These are phyloP conservation scores for Cytospora piceicola DNA, from an alignment of 2,329 filamentous ascomycete genomes.

Conservation along the genomic window DNA sequence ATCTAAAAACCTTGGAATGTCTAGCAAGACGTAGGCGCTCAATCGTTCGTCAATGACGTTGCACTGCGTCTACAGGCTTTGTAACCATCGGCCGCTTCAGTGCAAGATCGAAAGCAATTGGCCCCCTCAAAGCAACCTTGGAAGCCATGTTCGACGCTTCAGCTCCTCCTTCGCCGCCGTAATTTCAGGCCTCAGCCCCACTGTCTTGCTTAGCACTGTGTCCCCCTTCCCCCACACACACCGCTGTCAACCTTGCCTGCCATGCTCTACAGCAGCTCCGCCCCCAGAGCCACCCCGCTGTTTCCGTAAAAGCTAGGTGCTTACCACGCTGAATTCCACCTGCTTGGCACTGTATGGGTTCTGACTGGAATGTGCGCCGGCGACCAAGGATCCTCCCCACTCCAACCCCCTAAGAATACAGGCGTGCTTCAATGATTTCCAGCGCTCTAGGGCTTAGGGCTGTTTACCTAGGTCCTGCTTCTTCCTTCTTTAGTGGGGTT, in stretches of 20 bases:
- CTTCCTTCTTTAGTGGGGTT: too few relatives aligned
- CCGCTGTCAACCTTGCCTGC: slow-evolving; percentile 4
- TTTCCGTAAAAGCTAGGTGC: neutral
- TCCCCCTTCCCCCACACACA: slow-evolving; percentile 3
- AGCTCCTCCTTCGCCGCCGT: neutral
- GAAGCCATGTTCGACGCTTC: neutral
- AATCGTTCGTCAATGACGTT: slow-evolving; percentile 29
- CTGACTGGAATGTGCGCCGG: neutral
- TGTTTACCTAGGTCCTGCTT: too few relatives aligned
- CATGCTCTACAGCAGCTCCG: slow-evolving; percentile 6
- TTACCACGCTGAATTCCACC: neutral
- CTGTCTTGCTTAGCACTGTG: neutral
- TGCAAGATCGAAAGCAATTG: slow-evolving; percentile 21
- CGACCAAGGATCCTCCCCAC: neutral
- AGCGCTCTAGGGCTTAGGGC: too few relatives aligned
- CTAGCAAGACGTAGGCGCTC: slow-evolving; percentile 11
- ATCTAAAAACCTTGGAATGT: slow-evolving; percentile 10
- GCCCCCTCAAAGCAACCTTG: neutral
- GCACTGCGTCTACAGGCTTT: slow-evolving; percentile 21
- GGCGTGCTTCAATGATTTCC: neutral
- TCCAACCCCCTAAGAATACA: neutral
- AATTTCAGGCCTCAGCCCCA: slow-evolving; percentile 6
- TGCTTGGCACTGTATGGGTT: slow-evolving; percentile 21
- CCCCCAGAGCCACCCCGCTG: slow-evolving; percentile 18
- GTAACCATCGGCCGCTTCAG: slow-evolving; percentile 23